Percentiles rank a stretch among this genome's conserved stretches.
These are phyloP conservation scores for Tremellales sp. DNA, from an alignment of 1,284 basidiomycete species.

Conservation along the genomic window DNA sequence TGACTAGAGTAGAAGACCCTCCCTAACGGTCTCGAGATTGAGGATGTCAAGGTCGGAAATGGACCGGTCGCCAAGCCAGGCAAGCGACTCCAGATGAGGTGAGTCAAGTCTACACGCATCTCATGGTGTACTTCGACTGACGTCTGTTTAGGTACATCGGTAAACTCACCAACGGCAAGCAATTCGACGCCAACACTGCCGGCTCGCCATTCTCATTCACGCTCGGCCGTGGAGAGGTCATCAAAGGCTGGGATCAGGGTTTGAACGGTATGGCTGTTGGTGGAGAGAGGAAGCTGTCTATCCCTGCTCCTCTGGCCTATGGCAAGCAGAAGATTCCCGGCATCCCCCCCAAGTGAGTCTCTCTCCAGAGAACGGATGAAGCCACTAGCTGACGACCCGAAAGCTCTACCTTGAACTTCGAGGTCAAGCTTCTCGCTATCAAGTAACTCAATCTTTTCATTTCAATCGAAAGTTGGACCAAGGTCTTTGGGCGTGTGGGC, in stretches of 20 bases:
- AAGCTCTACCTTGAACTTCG: constrained; percentile 54
- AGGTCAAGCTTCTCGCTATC: constrained; percentile 55
- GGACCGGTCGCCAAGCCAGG: constrained; percentile 84
- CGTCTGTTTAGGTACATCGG: constrained; percentile 42
- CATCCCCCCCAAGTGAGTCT: constrained; percentile 51
- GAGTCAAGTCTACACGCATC: constrained; percentile 9
- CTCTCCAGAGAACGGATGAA: neutral
- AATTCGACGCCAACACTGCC: constrained; percentile 84
- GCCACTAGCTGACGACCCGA: neutral
- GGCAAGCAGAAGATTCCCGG: constrained; percentile 53
- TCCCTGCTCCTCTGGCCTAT: constrained; percentile 53
- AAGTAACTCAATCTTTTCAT: constrained; percentile 46
- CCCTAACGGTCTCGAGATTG: constrained; percentile 69
- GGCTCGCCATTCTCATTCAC: constrained; percentile 87
- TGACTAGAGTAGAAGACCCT: constrained; percentile 51
- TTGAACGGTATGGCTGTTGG: constrained; percentile 87
- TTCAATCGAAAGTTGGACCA: too few relatives aligned
- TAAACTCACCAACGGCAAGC: constrained; percentile 76
- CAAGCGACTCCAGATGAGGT: constrained; percentile 77
- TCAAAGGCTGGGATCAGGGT: constrained; percentile 93
- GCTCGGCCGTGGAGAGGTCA: constrained; percentile 84
- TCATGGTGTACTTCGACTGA: too few relatives aligned
- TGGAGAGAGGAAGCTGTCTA: constrained; percentile 75
- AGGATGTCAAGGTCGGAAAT: constrained; percentile 71
- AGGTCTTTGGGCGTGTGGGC: too few relatives aligned